Evolutionary conservation across 495 filamentous ascomycete species (phyloP).

Genomic region (Chaetomium fimeti): DNA sequence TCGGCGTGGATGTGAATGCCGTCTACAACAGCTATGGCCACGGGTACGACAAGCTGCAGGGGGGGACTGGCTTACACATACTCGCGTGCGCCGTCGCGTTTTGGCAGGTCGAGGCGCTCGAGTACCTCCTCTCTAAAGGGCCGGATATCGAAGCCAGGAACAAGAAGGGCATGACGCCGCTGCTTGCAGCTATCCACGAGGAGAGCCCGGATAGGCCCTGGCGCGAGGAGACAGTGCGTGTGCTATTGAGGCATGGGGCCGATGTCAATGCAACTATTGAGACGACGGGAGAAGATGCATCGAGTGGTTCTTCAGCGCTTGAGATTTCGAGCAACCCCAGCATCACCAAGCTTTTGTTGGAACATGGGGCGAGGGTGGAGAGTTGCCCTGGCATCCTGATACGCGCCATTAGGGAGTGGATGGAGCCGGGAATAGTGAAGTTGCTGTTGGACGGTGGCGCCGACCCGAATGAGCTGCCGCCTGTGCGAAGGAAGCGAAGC

Average conservation of each 20-base stretch:
- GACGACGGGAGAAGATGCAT: not conserved
- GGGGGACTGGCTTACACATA: slow-evolving; percentile 21
- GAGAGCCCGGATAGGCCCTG: not conserved
- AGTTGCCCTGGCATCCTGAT: not conserved
- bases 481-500: not conserved
- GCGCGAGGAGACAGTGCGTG: slow-evolving; percentile 13
- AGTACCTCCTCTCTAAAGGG: slow-evolving; percentile 24
- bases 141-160: slow-evolving; percentile 31
- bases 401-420: not conserved
- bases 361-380: slow-evolving; percentile 4
- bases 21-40: not conserved
- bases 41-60: not conserved
- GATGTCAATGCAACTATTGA: slow-evolving; percentile 11
- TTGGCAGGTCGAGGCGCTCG: slow-evolving; percentile 24
- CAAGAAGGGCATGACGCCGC: slow-evolving; percentile 17
- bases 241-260: slow-evolving; percentile 11
- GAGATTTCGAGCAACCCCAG: not conserved
- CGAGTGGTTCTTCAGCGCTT: not conserved
- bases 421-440: not conserved
- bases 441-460: slow-evolving; percentile 9
- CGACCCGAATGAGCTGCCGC: slow-evolving; percentile 13
- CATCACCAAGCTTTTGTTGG: slow-evolving; percentile 13
- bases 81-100: slow-evolving; percentile 16
- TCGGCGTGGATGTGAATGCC: slow-evolving; percentile 22
- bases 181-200: not conserved